Evolutionary conservation across 139 green algal species (phyloP).

Genomic region (Chlorella sp.): DNA sequence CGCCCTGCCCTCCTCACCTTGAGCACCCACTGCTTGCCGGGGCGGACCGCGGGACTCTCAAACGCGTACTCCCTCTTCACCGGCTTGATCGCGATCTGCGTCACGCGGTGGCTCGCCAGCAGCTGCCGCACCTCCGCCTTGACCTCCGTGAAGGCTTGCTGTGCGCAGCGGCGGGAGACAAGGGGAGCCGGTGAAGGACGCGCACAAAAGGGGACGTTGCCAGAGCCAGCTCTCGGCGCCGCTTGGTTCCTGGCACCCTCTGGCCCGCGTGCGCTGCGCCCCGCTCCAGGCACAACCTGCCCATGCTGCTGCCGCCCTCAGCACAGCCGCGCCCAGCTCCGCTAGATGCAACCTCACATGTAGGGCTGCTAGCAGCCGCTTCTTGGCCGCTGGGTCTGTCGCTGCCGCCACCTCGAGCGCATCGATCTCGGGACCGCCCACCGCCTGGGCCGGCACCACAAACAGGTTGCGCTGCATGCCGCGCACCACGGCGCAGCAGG

Average conservation of each 20-base stretch:
- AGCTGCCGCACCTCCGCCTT: slow-evolving; percentile 81
- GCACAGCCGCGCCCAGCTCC: too few relatives aligned
- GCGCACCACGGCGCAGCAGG: slow-evolving; percentile 68
- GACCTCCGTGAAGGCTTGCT: slow-evolving; percentile 53
- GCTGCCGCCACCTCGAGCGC: slow-evolving; percentile 54
- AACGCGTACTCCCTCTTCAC: slow-evolving; percentile 94
- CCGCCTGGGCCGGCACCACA: slow-evolving; percentile 75
- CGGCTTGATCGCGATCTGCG: slow-evolving; percentile 78
- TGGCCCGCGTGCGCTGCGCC: too few relatives aligned
- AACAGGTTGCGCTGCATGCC: slow-evolving; percentile 74
- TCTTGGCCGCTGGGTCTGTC: slow-evolving; percentile 44
- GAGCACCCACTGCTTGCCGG: slow-evolving; percentile 89
- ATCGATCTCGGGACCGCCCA: slow-evolving; percentile 46
- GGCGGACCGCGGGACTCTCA: slow-evolving; percentile 74
- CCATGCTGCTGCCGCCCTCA: too few relatives aligned
- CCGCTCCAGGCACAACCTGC: too few relatives aligned
- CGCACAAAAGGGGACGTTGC: too few relatives aligned
- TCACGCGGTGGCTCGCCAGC: slow-evolving; percentile 68
- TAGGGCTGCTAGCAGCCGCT: slow-evolving; percentile 43
- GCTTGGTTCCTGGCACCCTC: too few relatives aligned
- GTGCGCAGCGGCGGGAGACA: too few relatives aligned
- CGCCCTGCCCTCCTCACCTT: slow-evolving; percentile 67
- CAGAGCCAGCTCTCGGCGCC: too few relatives aligned
- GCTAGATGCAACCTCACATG: slow-evolving; percentile 46
- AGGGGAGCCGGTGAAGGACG: too few relatives aligned